Base-by-base conservation (phyloP, 768 basidiomycete genomes). In the Lyophyllum decastes region DNA sequence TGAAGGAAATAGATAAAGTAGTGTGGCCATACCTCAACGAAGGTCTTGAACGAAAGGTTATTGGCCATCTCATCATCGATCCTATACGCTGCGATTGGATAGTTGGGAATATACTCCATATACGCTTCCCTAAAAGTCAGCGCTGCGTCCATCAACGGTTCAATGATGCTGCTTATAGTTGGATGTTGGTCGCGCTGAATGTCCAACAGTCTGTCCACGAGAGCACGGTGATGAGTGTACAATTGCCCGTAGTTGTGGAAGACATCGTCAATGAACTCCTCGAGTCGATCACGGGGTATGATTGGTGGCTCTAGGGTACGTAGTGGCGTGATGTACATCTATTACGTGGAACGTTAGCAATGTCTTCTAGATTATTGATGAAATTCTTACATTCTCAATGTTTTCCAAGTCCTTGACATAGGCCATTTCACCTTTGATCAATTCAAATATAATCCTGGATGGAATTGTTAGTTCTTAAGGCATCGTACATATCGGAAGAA, bases 381-480 rank as follows among this genome's bases (percentile, higher is more conserved):
- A n/a, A 33, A 14, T 10, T 67, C 85, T 11, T 64, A 94, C 94
- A 59, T 77, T 78, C 59, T 90, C 88, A 45, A 97, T 89, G 54
- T 88, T 90, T 72, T 94, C 91, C 57, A 97, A 72, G 77, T 97
- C 94, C 64, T 88, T 91, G 25, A 96, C 94, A 67, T 95, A 97
- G 25, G 87, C 85, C 93, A 96, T 96, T 71, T 97, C 94, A 61
- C 92, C 91, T 71, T 96, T 92, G 71, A 97, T 96, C 60, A 96
- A 72, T 76, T 97, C 94, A 66, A 95, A 97, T 50, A 96, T 94
- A 65, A 94, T 87, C 44, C 93, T 94, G 61, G 47, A 30, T 30
- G 35, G 56, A 27, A 22, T 75, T 16, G 22, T 34, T 34, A 50
- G 34, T 44, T 16, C 16, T 41, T 44, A 47, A 33, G 16, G 43